Base-by-base conservation (phyloP, 495 filamentous ascomycete genomes). In the Aspergillus sclerotiicarbonarius region DNA sequence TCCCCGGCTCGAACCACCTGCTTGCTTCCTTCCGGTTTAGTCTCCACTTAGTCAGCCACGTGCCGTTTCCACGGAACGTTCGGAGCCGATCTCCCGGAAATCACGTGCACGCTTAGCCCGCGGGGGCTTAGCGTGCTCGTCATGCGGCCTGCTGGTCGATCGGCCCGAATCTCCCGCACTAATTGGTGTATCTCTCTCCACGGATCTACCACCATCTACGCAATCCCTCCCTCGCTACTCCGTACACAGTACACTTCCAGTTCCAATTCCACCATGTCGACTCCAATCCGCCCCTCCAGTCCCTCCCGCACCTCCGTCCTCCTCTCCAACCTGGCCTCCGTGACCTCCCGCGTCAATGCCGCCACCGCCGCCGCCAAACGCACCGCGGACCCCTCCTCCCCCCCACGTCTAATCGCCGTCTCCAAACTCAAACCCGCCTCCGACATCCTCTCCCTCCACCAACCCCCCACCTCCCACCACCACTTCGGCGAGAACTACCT, bases 401-500 rank as follows among this genome's bases (percentile, higher is more conserved):
- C 71, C 10, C 56, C 95, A 54, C 88, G 94, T 18, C 79, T 98
- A 21, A 89, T 98, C 21, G 92, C 92, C 32, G 92, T 98, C 51
- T 96, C 91, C 16, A 98, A 98, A 70, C 80, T 94, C 62, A 96
- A 97, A 71, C 91, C 94, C 10, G 89, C 86, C 52, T 84, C 87
- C 53, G 95, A 98, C 74, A 86, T 97, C 66, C 79, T 96, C 43
- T 85, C 90, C 50, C 81, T 98, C 3, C 87, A 95, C 76, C 75
- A 84, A 57, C 63, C 80, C 1, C 78, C 80, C 0, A 70, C 77
- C 18, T 47, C 65, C 0, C 92, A 96, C 43, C 62, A 78, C 51
- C 91, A 98, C 73, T 97, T 97, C 71, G 94, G 94, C 60, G 94
- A 98, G 74, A 98, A 98, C 76, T 98, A 98, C 78, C 81, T 89